Conservation (phyloP, 495 filamentous ascomycete species). For the Diplogelasinospora grovesii region DNA sequence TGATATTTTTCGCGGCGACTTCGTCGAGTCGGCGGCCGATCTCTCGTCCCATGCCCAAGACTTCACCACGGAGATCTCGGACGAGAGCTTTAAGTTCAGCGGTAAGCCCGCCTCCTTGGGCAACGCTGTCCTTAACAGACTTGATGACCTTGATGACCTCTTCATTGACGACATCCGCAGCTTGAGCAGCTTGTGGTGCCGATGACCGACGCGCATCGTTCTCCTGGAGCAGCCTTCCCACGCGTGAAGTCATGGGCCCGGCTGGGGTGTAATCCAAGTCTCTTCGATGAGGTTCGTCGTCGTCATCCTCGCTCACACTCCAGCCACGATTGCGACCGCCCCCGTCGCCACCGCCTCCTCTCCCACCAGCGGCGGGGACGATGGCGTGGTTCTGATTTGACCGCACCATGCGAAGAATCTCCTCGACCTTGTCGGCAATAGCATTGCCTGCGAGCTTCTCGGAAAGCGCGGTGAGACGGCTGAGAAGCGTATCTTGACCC, state of each 20-base stretch:
- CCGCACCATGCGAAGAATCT: conserved; percentile 70
- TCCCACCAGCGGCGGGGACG: conserved; percentile 31
- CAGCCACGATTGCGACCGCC: conserved; percentile 36
- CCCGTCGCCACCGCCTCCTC: conserved; percentile 18
- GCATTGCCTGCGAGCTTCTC: conserved; percentile 48
- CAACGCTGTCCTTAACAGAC: conserved; percentile 79
- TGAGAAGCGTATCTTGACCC: conserved; percentile 72
- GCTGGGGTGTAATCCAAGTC: conserved; percentile 38
- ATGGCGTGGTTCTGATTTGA: conserved; percentile 55
- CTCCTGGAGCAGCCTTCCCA: conserved; percentile 27
- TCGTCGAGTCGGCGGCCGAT: conserved; percentile 78
- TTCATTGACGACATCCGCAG: conserved; percentile 47
- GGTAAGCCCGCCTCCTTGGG: conserved; percentile 76
- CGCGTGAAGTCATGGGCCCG: conserved; percentile 34
- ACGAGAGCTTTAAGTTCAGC: conserved; percentile 86
- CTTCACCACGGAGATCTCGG: conserved; percentile 82
- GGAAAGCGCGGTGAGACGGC: conserved; percentile 61
- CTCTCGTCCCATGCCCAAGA: conserved; percentile 87
- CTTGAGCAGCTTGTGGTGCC: conserved; percentile 21
- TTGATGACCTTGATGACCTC: conserved; percentile 72
- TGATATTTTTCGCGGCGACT: conserved; percentile 36
- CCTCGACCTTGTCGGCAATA: conserved; percentile 74
- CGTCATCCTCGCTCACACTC: conserved; percentile 42
- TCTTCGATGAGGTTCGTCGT: conserved; percentile 34
- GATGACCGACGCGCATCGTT: conserved; percentile 29